Evolutionary conservation across 345 rosid genomes (phyloP).

Genomic region (Salix viminalis): DNA sequence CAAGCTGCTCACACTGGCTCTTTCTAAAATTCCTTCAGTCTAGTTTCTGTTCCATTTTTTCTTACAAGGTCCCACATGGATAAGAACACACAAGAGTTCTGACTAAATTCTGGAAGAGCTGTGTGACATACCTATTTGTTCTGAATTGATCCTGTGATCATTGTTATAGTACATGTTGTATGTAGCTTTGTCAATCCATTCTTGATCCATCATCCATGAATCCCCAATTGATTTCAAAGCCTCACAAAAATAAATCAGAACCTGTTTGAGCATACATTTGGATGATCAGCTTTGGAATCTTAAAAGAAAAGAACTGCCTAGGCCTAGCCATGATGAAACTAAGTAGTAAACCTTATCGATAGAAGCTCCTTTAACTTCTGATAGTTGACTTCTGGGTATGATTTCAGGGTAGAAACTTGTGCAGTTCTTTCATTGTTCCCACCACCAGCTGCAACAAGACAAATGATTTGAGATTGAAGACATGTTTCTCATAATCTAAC

Average conservation of each 20-base stretch:
- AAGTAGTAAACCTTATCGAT: slow-evolving; percentile 45
- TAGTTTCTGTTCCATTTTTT: background rate
- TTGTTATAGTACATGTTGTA: slow-evolving; percentile 28
- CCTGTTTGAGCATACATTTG: slow-evolving; percentile 29
- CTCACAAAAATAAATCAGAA: slow-evolving; percentile 45
- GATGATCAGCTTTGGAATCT: background rate
- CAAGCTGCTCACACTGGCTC: background rate
- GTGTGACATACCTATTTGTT: slow-evolving; percentile 42
- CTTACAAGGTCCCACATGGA: background rate
- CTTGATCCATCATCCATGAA: slow-evolving; percentile 51
- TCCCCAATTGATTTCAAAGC: slow-evolving; percentile 59
- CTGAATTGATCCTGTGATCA: slow-evolving; percentile 37
- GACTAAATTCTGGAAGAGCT: background rate
- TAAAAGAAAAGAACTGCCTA: background rate
- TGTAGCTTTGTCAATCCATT: slow-evolving; percentile 48
- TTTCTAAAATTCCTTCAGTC: background rate
- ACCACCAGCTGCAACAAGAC: slow-evolving; percentile 45
- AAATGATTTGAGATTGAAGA: slow-evolving; percentile 13
- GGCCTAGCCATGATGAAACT: background rate
- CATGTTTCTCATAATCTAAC: background rate
- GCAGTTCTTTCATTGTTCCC: slow-evolving; percentile 66
- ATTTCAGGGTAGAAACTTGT: slow-evolving; percentile 58
- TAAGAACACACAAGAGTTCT: background rate
- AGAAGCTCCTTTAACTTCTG: slow-evolving; percentile 41
- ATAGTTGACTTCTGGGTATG: slow-evolving; percentile 33